Base-by-base conservation (phyloP, 2,329 filamentous ascomycete species). In the Colletotrichum sp. region DNA sequence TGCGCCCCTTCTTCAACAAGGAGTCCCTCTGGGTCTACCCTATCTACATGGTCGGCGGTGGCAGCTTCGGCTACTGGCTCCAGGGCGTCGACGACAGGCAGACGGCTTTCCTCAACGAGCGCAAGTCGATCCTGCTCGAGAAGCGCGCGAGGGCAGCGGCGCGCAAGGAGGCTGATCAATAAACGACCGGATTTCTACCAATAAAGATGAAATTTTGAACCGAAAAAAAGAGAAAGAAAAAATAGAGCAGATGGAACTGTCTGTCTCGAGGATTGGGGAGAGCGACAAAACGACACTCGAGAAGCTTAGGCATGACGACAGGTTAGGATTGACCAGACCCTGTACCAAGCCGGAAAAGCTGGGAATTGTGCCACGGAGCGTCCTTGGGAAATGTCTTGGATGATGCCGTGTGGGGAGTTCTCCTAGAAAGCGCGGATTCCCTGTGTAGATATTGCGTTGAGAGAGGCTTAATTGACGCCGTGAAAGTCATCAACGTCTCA, bases 11-110 rank as follows among this genome's bases (percentile, higher is more conserved):
- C 85, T 95, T 98, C 90, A 93, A 93, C 86, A 91, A 90, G 81
- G 89, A 93, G 82, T 94, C 93, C 69, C 91, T 98, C 81, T 97
- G 95, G 94, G 95, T 92, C 66, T 99, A 98, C 87, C 97, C 97
- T 69, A 86, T 96, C 79, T 99, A 97, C 86, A 96, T 93, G 73
- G 90, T 90, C 78, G 91, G 95, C 76, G 96, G 96, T 79, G 96
- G 93, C 79, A 95, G 93, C 86, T 98, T 98, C 86, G 97, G 97
- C 79, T 98, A 98, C 89, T 99, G 96, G 95, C 88, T 99, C 79
- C 93, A 96, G 87, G 94, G 95, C 76, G 94, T 98, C 70, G 95
- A 98, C 84, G 88, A 94, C 81, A 90, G 92, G 82, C 96, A 98
- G 86, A 90, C 93, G 78, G 90, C 91, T 77, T 90, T 95, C 76